phyloP scores from a whole-genome alignment of 176 grass and related monocot species.

The Zea mays region DNA sequence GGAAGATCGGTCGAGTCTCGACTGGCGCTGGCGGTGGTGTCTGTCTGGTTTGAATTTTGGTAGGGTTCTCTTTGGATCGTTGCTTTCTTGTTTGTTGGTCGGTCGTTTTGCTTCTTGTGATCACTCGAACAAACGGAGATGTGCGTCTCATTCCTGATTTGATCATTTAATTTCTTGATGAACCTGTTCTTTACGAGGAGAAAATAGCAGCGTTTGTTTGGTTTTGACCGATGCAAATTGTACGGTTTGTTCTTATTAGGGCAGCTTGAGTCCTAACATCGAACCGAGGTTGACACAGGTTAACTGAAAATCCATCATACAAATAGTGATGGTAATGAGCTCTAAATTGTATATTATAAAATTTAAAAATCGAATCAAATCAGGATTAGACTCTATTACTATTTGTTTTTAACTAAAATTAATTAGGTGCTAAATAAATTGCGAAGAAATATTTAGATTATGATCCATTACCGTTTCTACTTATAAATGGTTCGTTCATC shows the following conservation, averaged over 20 bases:
- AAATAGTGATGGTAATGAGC: no score
- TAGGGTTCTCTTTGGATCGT: background rate
- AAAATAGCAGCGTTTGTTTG: background rate
- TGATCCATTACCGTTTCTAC: no score
- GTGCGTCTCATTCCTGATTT: background rate
- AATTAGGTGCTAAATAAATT: no score
- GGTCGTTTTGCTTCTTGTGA: constrained; percentile 24
- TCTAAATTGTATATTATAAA: no score
- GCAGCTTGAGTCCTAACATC: no score
- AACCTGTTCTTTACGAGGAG: background rate
- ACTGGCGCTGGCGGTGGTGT: background rate
- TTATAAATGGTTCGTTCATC: no score
- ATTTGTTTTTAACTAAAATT: no score
- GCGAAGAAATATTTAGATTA: no score
- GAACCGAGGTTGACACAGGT: no score
- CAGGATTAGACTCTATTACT: no score
- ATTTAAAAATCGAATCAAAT: no score
- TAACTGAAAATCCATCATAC: no score
- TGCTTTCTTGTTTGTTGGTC: constrained; percentile 16
- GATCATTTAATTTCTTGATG: constrained; percentile 22
- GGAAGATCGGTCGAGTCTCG: background rate
- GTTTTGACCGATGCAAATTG: background rate
- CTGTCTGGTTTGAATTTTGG: constrained; percentile 13
- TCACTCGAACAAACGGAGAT: constrained; percentile 13
- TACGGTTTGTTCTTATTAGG: background rate